Evolutionary conservation across 2,329 filamentous ascomycete species (phyloP), one percentile per base, ranked within the genome.

Genomic region (Coleophoma eucalyptorum): DNA sequence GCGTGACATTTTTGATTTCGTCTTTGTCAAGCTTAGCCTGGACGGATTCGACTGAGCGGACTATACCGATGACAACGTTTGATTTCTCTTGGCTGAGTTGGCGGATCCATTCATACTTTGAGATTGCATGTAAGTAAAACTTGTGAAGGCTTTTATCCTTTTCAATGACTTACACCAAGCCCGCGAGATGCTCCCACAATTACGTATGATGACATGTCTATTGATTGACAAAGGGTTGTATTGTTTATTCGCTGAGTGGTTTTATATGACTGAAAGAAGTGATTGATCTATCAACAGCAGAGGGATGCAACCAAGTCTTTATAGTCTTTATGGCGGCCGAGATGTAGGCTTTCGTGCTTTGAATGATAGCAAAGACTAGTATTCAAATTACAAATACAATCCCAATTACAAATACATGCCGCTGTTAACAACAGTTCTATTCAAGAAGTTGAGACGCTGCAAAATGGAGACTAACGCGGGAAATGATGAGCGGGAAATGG

Each of bases 21-120:
- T 60, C 56, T 8, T 35, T 21, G 1, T 61, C 55, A 0, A 79
- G 65, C 53, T 70, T 73, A 48, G 72, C 65, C 32, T 77, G 67
- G 3, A 75, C 72, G 1, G 63, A 61, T 1, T 60, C 54, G 55
- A 76, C 77, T 61, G 78, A 60, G 18, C 77, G 74, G 16, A 74
- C 76, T 1, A 78, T 61, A 3, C 75, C 76, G 46, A 79, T 62
- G 44, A 79, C 69, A 0, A 62, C 63, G 55, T 77, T 77, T 15
- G 59, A 49, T 3, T 70, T 60, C 53, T 77, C 63, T 18, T 60
- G 56, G 1, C 77, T 77, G 3, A 78, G 55, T 26, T 75, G 66
- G n/a, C 62, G 63, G 26, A 81, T 52, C 59, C 80, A 76, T 52
- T 72, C 77, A 46, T 70, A 79, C 78, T 80, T n/a, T n/a, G n/a